Evolutionary conservation across 441 rosid species (phyloP).

Genomic region (Gossypium schwendimanii): DNA sequence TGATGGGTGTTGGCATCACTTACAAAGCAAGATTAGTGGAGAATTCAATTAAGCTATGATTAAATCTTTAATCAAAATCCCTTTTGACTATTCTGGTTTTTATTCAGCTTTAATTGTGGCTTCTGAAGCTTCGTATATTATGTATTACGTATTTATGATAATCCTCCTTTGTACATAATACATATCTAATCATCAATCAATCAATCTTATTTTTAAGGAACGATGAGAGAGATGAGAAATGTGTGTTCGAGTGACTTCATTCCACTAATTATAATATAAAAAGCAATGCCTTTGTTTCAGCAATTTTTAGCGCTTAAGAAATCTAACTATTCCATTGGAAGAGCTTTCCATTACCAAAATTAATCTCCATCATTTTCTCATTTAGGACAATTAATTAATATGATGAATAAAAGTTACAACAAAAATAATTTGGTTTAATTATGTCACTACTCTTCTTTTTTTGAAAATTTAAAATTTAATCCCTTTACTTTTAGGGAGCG

Average conservation of each 20-base stretch:
- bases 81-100: neutral
- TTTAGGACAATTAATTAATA: too few species aligned
- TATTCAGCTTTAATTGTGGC: neutral
- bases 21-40: conserved; percentile 8
- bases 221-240: conserved; percentile 29
- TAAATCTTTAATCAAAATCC: neutral
- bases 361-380: too few species aligned
- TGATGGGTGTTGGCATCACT: conserved; percentile 21
- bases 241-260: conserved; percentile 39
- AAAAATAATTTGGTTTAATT: too few species aligned
- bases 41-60: conserved; percentile 28
- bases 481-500: too few species aligned
- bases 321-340: conserved; percentile 23
- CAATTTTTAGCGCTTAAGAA: conserved; percentile 73
- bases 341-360: too few species aligned
- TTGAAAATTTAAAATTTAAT: too few species aligned
- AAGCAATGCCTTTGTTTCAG: conserved; percentile 32
- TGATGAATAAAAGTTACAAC: too few species aligned
- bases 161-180: too few species aligned
- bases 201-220: conserved; percentile 37
- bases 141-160: neutral
- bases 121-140: too few species aligned
- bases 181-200: conserved; percentile 2
- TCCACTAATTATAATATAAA: conserved; percentile 20
- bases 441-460: too few species aligned